Conservation (phyloP, 2,329 filamentous ascomycete genomes). For the Didymella pomorum region DNA sequence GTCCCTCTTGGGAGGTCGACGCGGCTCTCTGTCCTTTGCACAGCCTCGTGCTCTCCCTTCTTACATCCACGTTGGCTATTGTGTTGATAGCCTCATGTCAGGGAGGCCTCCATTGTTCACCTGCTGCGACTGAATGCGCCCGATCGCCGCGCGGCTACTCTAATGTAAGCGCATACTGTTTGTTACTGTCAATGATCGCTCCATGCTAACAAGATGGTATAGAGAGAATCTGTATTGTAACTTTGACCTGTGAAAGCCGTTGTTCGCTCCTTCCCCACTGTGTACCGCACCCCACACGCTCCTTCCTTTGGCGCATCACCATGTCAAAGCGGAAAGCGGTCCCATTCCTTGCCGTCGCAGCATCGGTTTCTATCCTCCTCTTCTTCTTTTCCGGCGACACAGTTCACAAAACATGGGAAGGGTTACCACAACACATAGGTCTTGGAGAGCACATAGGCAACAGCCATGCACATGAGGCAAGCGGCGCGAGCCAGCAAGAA, state of each 20-base stretch:
- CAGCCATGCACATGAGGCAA: constrained; percentile 22
- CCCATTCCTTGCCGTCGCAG: constrained; percentile 42
- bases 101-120: constrained; percentile 5
- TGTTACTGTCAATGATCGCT: background rate
- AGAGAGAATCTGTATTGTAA: background rate
- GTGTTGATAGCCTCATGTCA: constrained; percentile 6
- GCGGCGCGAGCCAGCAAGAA: constrained; percentile 27
- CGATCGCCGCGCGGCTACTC: constrained; percentile 13
- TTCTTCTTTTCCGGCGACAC: constrained; percentile 51
- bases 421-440: constrained; percentile 52
- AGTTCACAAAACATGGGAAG: constrained; percentile 47
- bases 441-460: constrained; percentile 48
- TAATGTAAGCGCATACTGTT: constrained; percentile 14
- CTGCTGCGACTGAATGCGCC: constrained; percentile 8
- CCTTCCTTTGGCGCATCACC: constrained; percentile 4
- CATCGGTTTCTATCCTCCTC: constrained; percentile 47
- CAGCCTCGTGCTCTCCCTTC: constrained; percentile 4
- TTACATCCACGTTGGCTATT: background rate
- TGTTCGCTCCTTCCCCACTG: constrained; percentile 3
- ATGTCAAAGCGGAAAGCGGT: constrained; percentile 43
- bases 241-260: background rate
- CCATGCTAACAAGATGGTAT: constrained; percentile 1
- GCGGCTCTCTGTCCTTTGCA: constrained; percentile 6
- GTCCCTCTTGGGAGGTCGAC: constrained; percentile 4
- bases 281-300: background rate